Percentiles rank a stretch among this genome's conserved stretches.
Conservation (phyloP, 805 yeast genomes). For the Candida bentonensis region DNA sequence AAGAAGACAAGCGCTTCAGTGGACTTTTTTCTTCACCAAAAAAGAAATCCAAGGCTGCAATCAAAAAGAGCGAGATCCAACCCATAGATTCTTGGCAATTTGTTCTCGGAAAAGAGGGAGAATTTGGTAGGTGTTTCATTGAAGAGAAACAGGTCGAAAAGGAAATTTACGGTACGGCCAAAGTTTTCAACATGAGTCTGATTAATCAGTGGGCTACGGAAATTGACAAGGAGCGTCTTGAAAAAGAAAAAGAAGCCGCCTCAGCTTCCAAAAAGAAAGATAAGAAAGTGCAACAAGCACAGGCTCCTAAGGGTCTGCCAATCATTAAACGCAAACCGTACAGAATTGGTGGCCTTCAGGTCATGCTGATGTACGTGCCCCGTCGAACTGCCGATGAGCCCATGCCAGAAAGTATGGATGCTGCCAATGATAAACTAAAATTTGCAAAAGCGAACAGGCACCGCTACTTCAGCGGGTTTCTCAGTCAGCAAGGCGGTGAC, state of each 20-base stretch:
- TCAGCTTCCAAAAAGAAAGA: background rate
- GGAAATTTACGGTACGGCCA: conserved; percentile 40
- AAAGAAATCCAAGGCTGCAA: background rate
- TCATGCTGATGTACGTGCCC: conserved; percentile 32
- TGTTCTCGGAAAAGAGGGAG: conserved; percentile 70
- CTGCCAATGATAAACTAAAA: background rate
- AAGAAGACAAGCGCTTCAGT: background rate
- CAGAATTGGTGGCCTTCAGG: conserved; percentile 50
- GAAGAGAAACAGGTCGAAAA: conserved; percentile 44
- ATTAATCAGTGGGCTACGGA: conserved; percentile 66
- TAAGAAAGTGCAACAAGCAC: background rate
- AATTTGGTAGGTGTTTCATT: conserved; percentile 69
- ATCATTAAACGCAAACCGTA: conserved; percentile 27
- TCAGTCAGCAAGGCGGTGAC: conserved; percentile 36
- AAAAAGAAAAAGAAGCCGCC: conserved; percentile 17
- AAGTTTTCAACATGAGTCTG: conserved; percentile 42
- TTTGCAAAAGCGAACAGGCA: conserved; percentile 8
- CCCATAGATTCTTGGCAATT: conserved; percentile 27
- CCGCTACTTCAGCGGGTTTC: conserved; percentile 19
- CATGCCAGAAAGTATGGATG: background rate
- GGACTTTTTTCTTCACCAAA: background rate
- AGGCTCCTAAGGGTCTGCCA: background rate
- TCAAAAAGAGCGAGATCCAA: background rate
- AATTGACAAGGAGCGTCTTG: background rate
- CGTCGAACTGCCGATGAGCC: background rate